Evolutionary conservation across 345 rosid genomes (phyloP).

Genomic region (Gynandropsis gynandra): DNA sequence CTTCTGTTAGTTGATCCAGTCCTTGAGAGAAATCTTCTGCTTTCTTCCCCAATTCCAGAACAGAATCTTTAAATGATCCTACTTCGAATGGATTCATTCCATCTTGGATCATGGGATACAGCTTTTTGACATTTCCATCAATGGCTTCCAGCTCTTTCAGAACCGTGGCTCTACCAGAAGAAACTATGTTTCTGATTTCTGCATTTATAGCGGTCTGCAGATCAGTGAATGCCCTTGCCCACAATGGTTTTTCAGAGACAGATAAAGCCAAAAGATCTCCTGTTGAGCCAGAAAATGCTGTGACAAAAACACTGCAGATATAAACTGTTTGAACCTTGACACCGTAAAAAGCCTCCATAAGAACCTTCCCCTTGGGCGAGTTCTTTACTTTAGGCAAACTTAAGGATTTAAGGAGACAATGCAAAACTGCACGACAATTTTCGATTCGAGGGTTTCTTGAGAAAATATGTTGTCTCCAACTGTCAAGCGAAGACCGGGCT

Average conservation of each 20-base stretch:
- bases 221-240: conserved; percentile 52
- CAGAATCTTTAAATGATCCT: conserved; percentile 30
- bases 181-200: conserved; percentile 40
- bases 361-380: conserved; percentile 76
- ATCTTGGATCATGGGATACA: conserved; percentile 57
- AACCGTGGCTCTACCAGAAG: conserved; percentile 31
- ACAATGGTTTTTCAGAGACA: conserved; percentile 39
- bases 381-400: conserved; percentile 78
- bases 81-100: conserved; percentile 34
- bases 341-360: conserved; percentile 85
- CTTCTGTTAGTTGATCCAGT: conserved; percentile 54
- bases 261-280: conserved; percentile 46
- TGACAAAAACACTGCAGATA: conserved; percentile 61
- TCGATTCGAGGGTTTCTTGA: conserved; percentile 59
- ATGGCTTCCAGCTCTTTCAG: conserved; percentile 63
- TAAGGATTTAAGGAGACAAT: conserved; percentile 44
- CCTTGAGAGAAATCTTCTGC: conserved; percentile 61
- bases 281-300: conserved; percentile 65
- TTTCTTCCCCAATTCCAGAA: conserved; percentile 31
- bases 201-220: conserved; percentile 48
- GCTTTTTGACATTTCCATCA: conserved; percentile 46
- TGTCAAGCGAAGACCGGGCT: conserved; percentile 57
- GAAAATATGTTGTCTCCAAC: conserved; percentile 64
- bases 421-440: conserved; percentile 50
- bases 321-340: conserved; percentile 75